Base-by-base conservation (phyloP, 176 grass and related monocot species). In the Oryza australiensis region DNA sequence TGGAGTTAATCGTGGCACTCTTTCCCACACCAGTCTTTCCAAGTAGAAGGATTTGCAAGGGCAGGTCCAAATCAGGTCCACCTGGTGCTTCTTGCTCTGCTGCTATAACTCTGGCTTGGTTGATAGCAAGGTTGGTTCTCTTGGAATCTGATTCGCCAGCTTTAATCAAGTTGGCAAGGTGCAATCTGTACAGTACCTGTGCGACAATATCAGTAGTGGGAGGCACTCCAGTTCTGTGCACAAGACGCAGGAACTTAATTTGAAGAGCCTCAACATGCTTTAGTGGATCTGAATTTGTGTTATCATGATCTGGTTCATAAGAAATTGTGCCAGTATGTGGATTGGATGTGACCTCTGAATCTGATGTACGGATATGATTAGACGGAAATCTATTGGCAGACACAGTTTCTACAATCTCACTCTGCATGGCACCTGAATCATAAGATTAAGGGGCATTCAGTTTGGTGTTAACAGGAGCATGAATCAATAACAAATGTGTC, bases 21-120 rank as follows among this genome's bases (percentile, higher is more conserved):
- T 94, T 94, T 57, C 92, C 89, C 32, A 89, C 88, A 70, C 92
- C 92, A 49, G 89, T 89, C 84, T 84, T 94, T 34, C 92, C 92
- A 45, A 94, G 72, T 66, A 94, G 83, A 84, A 94, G 92, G 75
- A 94, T 94, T 13, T 49, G 87, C 72, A 94, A 77, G 8, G 92
- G 79, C 23, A 94, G 75, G 35, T 94, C 77, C 72, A 94, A 35
- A 79, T 78, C 76, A 42, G 89, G 77, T 35, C 77, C 80, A 81
- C 77, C 71, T 5, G 63, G 49, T 34, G 84, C 76, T 77, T 89
- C 89, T 64, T 89, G 92, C 45, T 89, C 86, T 79, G 84, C 77
- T 27, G 92, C 89, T 79, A 91, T 75, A 84, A 76, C 77, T 77
- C 81, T 89, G 60, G 87, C 92, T 82, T 89, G 87, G 67, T 82